These are phyloP conservation scores for Tetracentron sinense DNA, from an alignment of 164 flowering plant genomes.

Conservation along the genomic window DNA sequence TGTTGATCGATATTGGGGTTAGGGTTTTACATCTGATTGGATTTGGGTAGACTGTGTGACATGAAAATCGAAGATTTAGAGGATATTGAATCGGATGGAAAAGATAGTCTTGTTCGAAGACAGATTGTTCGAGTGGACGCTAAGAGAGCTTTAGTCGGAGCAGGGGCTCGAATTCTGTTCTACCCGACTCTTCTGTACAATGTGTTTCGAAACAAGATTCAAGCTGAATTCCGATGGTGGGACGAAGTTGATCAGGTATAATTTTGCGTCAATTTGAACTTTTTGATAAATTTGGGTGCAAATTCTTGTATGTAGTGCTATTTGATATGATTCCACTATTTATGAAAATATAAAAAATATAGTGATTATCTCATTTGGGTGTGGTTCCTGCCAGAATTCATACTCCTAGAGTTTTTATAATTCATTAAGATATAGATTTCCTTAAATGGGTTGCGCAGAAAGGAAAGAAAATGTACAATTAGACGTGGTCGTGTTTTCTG, in stretches of 20 bases:
- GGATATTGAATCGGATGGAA: slow-evolving; percentile 7
- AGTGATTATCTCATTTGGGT: no score
- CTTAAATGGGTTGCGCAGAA: no score
- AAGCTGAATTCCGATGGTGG: slow-evolving; percentile 91
- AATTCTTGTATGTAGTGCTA: no score
- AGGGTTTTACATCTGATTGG: slow-evolving; percentile 3
- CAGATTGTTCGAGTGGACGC: slow-evolving; percentile 36
- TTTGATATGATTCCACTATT: no score
- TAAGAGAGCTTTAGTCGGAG: slow-evolving; percentile 69
- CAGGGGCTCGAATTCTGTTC: slow-evolving; percentile 80
- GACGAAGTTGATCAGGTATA: slow-evolving; percentile 80
- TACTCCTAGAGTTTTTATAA: no score
- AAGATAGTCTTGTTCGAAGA: background rate
- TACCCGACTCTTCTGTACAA: slow-evolving; percentile 88
- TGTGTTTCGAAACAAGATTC: slow-evolving; percentile 63
- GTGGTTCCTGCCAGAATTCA: no score
- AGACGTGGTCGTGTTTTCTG: no score
- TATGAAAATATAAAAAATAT: no score
- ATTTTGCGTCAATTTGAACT: slow-evolving; percentile 2
- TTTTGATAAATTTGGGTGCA: background rate
- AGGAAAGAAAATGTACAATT: no score
- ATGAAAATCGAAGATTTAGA: slow-evolving; percentile 17
- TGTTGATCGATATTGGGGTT: background rate
- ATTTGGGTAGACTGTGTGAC: background rate
- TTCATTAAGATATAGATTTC: no score